phyloP scores from a whole-genome alignment of 2,329 filamentous ascomycete species.

The Colletotrichum destructivum region DNA sequence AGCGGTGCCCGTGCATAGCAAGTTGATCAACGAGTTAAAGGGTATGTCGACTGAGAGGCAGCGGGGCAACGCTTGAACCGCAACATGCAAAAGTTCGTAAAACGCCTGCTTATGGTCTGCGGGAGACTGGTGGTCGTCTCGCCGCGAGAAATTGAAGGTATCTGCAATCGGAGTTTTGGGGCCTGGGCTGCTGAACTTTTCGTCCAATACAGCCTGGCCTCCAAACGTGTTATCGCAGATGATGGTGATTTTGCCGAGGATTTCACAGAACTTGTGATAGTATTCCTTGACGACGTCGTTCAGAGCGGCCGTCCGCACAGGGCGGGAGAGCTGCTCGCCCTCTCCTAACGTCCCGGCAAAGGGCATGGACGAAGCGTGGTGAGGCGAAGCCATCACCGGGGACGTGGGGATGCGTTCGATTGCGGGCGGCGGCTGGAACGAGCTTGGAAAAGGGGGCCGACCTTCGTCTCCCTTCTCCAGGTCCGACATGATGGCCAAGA shows the following conservation, averaged over 20 bases:
- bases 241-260: slow-evolving; percentile 94
- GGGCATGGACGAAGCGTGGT: slow-evolving; percentile 12
- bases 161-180: slow-evolving; percentile 97
- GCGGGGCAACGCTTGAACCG: slow-evolving; percentile 94
- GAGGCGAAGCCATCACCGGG: slow-evolving; percentile 62
- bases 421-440: slow-evolving; percentile 59
- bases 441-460: slow-evolving; percentile 86
- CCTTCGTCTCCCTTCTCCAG: slow-evolving; percentile 86
- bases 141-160: slow-evolving; percentile 89
- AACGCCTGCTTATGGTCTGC: slow-evolving; percentile 93
- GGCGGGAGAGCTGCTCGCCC: slow-evolving; percentile 78
- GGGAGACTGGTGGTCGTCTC: slow-evolving; percentile 81
- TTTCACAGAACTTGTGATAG: slow-evolving; percentile 93
- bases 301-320: slow-evolving; percentile 74
- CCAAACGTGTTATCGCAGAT: slow-evolving; percentile 98
- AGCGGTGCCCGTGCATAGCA: slow-evolving; percentile 95
- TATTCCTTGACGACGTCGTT: slow-evolving; percentile 86
- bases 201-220: slow-evolving; percentile 93
- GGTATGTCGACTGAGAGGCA: slow-evolving; percentile 92
- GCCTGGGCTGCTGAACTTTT: slow-evolving; percentile 89
- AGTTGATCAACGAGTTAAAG: slow-evolving; percentile 93
- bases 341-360: slow-evolving; percentile 49
- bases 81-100: slow-evolving; percentile 95
- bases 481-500: slow-evolving; percentile 93
- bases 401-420: slow-evolving; percentile 65